Conservation (phyloP, 768 basidiomycete genomes). For the Lenzites betulinus region DNA sequence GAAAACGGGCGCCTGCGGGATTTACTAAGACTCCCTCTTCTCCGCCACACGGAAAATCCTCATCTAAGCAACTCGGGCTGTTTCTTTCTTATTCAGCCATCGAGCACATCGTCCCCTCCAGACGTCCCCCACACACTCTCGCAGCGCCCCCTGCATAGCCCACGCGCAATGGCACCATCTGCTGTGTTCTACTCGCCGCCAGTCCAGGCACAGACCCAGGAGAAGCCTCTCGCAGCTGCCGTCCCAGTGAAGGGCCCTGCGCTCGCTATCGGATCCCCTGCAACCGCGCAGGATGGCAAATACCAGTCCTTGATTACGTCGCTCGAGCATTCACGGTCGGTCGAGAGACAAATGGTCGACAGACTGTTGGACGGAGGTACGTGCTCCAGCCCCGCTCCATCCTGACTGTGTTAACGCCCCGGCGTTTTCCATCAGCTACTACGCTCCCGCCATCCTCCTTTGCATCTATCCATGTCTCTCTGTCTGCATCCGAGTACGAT, state of each 20-base stretch:
- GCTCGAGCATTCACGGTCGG: conserved; percentile 53
- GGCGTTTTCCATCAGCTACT: conserved; percentile 48
- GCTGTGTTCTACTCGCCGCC: conserved; percentile 44
- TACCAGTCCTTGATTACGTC: conserved; percentile 71
- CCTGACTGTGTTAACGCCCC: background rate
- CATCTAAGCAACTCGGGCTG: conserved; percentile 9
- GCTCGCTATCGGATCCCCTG: conserved; percentile 76
- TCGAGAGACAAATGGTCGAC: conserved; percentile 83
- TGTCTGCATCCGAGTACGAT: conserved; percentile 64
- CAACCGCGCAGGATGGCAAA: conserved; percentile 76
- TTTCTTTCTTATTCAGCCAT: conserved; percentile 3
- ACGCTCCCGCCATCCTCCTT: conserved; percentile 55
- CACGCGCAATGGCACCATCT: conserved; percentile 57
- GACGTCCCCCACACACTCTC: background rate
- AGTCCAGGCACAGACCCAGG: conserved; percentile 23
- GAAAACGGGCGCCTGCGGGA: conserved; percentile 11
- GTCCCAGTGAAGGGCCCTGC: conserved; percentile 46
- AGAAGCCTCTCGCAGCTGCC: conserved; percentile 26
- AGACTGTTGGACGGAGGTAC: conserved; percentile 79
- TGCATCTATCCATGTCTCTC: conserved; percentile 66
- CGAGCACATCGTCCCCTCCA: background rate
- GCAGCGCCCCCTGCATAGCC: background rate
- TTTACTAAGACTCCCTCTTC: conserved; percentile 15
- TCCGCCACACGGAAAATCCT: conserved; percentile 1
- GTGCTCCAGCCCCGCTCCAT: conserved; percentile 19